Percentiles rank a stretch among this genome's conserved stretches.
These are phyloP conservation scores for Neonectria hederae DNA, from an alignment of 2,329 filamentous ascomycete species.

Conservation along the genomic window DNA sequence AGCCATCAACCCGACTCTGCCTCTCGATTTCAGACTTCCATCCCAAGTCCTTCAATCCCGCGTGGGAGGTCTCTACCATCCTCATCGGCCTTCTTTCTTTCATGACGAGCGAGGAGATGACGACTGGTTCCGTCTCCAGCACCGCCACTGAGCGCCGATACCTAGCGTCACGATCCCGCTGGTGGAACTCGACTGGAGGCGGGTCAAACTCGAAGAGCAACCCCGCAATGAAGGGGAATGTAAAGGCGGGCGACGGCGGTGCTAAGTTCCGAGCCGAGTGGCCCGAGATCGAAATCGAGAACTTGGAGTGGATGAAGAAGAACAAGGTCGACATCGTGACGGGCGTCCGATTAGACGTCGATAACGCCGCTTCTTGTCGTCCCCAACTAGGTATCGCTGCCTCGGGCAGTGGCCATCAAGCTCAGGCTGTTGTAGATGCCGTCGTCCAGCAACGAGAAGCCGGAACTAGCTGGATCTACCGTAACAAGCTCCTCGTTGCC, in stretches of 20 bases:
- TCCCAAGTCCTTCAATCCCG: conserved; percentile 96
- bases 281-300: conserved; percentile 88
- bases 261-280: conserved; percentile 90
- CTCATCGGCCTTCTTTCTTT: conserved; percentile 93
- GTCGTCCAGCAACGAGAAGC: conserved; percentile 80
- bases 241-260: conserved; percentile 92
- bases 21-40: conserved; percentile 98
- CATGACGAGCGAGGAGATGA: conserved; percentile 99
- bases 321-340: conserved; percentile 81
- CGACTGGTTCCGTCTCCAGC: conserved; percentile 86
- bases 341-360: conserved; percentile 64
- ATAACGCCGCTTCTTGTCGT: conserved; percentile 63
- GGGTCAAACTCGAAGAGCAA: conserved; percentile 72
- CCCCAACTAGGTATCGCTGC: conserved; percentile 67
- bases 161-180: conserved; percentile 80
- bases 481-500: conserved; percentile 80
- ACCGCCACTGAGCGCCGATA: conserved; percentile 80
- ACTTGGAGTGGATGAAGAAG: conserved; percentile 90
- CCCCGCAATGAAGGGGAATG: conserved; percentile 73
- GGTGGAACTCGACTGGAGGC: conserved; percentile 97
- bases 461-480: conserved; percentile 82
- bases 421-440: conserved; percentile 79
- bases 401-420: conserved; percentile 67
- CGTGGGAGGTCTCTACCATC: conserved; percentile 98
- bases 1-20: conserved; percentile 89